phyloP scores from a whole-genome alignment of 352 stramenopile genomes.

The Pythium biforme region DNA sequence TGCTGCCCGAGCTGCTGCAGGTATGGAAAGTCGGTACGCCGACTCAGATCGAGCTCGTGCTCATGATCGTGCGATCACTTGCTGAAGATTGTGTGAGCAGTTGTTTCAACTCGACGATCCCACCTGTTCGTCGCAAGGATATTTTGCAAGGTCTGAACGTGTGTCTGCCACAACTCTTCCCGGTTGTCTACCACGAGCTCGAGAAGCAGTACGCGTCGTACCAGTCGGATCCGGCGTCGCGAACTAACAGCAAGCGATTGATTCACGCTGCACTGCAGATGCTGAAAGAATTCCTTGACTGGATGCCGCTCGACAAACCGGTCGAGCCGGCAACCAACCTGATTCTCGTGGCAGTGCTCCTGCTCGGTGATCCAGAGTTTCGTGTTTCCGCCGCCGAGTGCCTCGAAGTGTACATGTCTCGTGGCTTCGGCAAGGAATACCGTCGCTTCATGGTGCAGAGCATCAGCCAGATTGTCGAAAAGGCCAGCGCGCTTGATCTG shows the following conservation, averaged over 20 bases:
- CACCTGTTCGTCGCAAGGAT: slow-evolving; percentile 68
- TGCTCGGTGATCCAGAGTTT: slow-evolving; percentile 58
- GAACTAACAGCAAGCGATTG: slow-evolving; percentile 44
- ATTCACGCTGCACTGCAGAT: slow-evolving; percentile 66
- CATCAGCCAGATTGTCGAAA: slow-evolving; percentile 58
- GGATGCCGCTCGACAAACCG: slow-evolving; percentile 69
- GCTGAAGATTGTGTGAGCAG: slow-evolving; percentile 80
- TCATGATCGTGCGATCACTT: slow-evolving; percentile 70
- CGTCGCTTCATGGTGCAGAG: slow-evolving; percentile 58
- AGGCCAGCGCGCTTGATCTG: slow-evolving; percentile 47
- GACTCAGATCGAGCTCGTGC: slow-evolving; percentile 61
- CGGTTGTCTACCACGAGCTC: slow-evolving; percentile 69
- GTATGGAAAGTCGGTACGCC: slow-evolving; percentile 49
- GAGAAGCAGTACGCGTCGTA: slow-evolving; percentile 69
- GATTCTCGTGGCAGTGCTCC: slow-evolving; percentile 54
- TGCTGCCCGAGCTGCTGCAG: slow-evolving; percentile 61
- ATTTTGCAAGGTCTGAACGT: slow-evolving; percentile 77
- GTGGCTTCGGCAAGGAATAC: slow-evolving; percentile 71
- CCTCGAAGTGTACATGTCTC: slow-evolving; percentile 67
- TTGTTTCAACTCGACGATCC: slow-evolving; percentile 78
- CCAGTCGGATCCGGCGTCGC: slow-evolving; percentile 29
- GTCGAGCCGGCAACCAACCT: slow-evolving; percentile 57
- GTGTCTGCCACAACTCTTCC: slow-evolving; percentile 65
- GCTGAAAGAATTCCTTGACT: slow-evolving; percentile 83
- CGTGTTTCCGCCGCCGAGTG: slow-evolving; percentile 59